Conservation (phyloP, 768 basidiomycete genomes). For the Cyathus striatus region DNA sequence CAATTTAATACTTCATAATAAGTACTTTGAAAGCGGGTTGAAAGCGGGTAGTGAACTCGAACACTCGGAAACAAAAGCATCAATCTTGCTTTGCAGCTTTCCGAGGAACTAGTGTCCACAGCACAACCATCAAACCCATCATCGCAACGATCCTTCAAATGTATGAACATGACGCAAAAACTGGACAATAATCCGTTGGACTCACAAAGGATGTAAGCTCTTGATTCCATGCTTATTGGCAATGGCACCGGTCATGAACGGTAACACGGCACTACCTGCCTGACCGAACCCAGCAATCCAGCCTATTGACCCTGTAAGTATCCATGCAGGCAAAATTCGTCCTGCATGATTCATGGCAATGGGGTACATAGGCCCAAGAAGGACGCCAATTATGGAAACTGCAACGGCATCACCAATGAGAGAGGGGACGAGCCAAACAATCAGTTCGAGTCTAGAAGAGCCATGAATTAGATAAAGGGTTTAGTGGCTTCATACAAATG, state of each 20-base stretch:
- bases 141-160: slow-evolving; percentile 26
- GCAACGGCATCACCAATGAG: slow-evolving; percentile 61
- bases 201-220: slow-evolving; percentile 45
- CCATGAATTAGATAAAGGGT: neutral
- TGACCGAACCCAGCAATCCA: slow-evolving; percentile 50
- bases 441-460: slow-evolving; percentile 50
- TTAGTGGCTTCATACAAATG: neutral
- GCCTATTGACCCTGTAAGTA: slow-evolving; percentile 34
- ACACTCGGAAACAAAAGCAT: too few relatives aligned
- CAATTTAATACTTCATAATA: too few relatives aligned
- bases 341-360: slow-evolving; percentile 29
- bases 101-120: slow-evolving; percentile 36
- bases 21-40: too few relatives aligned
- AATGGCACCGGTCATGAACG: slow-evolving; percentile 1
- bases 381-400: slow-evolving; percentile 44
- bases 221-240: slow-evolving; percentile 25
- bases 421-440: slow-evolving; percentile 67
- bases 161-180: slow-evolving; percentile 32
- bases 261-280: slow-evolving; percentile 33
- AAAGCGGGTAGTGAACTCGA: too few relatives aligned
- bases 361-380: slow-evolving; percentile 56
- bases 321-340: slow-evolving; percentile 26
- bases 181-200: slow-evolving; percentile 45
- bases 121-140: slow-evolving; percentile 33
- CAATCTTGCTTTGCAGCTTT: slow-evolving; percentile 6